Percentiles rank a stretch among this genome's conserved stretches.
Evolutionary conservation across 2,329 filamentous ascomycete genomes (phyloP).

Genomic region (Hirsutella rhossiliensis): DNA sequence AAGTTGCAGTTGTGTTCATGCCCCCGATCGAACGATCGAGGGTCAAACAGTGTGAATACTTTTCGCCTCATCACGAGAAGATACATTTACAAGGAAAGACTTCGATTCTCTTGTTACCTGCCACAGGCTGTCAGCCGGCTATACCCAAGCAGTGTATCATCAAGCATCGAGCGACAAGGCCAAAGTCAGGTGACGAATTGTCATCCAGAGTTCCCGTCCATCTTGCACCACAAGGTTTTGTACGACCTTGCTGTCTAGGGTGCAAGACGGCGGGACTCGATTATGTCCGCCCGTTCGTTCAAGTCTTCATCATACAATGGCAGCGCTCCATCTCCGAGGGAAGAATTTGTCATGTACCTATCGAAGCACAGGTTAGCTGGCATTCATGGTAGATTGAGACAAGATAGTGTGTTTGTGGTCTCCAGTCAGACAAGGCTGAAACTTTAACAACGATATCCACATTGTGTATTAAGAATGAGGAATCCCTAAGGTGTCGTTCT

Average conservation of each 20-base stretch:
- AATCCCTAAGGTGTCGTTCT: slow-evolving; percentile 52
- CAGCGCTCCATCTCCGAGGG: not conserved
- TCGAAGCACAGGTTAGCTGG: slow-evolving; percentile 24
- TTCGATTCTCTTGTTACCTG: slow-evolving; percentile 20
- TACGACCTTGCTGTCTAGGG: slow-evolving; percentile 45
- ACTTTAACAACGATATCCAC: slow-evolving; percentile 50
- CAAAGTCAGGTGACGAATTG: slow-evolving; percentile 52
- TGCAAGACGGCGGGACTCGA: slow-evolving; percentile 36
- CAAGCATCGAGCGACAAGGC: slow-evolving; percentile 10
- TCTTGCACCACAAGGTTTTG: slow-evolving; percentile 46
- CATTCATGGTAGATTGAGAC: slow-evolving; percentile 6
- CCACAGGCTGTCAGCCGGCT: slow-evolving; percentile 17
- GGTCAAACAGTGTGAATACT: slow-evolving; percentile 53
- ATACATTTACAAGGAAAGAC: slow-evolving; percentile 1
- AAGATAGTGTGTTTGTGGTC: slow-evolving; percentile 14
- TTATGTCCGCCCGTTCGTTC: slow-evolving; percentile 63
- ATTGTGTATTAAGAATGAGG: slow-evolving; percentile 55
- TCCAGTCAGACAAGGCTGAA: slow-evolving; percentile 58
- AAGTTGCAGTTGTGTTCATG: slow-evolving; percentile 43
- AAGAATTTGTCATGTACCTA: slow-evolving; percentile 26
- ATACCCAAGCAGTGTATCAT: slow-evolving; percentile 1
- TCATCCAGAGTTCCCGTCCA: slow-evolving; percentile 47
- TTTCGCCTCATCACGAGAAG: slow-evolving; percentile 33
- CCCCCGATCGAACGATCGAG: slow-evolving; percentile 23
- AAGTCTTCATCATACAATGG: slow-evolving; percentile 47